Evolutionary conservation across 176 grass and related monocot genomes (phyloP).

Genomic region (Aegilops sharonensis): DNA sequence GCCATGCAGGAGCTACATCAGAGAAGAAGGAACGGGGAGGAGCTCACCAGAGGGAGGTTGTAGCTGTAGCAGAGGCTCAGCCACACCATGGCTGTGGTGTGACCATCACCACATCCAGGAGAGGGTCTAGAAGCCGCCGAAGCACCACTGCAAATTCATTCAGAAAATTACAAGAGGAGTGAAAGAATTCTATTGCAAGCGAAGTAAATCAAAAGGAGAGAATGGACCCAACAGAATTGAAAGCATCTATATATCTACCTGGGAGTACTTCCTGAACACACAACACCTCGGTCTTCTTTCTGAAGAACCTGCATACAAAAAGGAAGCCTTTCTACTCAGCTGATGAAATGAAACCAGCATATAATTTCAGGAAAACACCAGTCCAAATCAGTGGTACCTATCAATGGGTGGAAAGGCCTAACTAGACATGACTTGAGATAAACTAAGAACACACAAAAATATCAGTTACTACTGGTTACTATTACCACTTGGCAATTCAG

Average conservation of each 20-base stretch:
- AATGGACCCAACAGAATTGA: slow-evolving; percentile 11
- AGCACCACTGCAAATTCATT: not conserved
- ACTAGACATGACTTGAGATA: not conserved
- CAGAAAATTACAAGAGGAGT: not conserved
- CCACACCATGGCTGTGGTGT: too few relatives aligned
- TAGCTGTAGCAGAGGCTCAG: too few relatives aligned
- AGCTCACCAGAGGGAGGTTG: too few relatives aligned
- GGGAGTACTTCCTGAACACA: not conserved
- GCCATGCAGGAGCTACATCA: too few relatives aligned
- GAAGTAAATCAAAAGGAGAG: slow-evolving; percentile 5
- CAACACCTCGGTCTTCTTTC: not conserved
- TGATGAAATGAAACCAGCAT: slow-evolving; percentile 7
- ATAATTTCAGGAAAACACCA: slow-evolving; percentile 30
- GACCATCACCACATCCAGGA: too few relatives aligned
- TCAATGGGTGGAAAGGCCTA: not conserved
- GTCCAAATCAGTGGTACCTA: slow-evolving; percentile 34
- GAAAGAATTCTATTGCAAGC: not conserved
- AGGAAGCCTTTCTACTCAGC: slow-evolving; percentile 15
- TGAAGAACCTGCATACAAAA: slow-evolving; percentile 28
- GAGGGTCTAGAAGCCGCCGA: too few relatives aligned
- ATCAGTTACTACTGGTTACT: not conserved
- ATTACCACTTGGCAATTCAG: slow-evolving; percentile 16
- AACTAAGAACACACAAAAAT: not conserved
- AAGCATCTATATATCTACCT: slow-evolving; percentile 33
- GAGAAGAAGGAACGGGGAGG: too few relatives aligned